These are phyloP conservation scores for Monosporascus sp. DNA, from an alignment of 2,329 filamentous ascomycete species.

Conservation along the genomic window DNA sequence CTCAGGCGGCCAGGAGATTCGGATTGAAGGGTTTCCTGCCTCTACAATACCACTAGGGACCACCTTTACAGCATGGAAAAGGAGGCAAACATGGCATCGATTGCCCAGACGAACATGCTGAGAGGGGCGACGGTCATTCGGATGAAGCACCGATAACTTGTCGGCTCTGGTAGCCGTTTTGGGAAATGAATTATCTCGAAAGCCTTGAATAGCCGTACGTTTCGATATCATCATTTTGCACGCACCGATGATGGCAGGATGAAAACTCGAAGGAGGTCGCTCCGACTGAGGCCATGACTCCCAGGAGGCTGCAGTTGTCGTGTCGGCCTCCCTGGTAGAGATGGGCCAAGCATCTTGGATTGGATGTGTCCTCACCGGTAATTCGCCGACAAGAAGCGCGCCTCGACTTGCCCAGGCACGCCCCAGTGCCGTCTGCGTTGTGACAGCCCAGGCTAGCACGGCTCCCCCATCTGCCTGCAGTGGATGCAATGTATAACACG, in stretches of 20 bases:
- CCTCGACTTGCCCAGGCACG: too few species aligned
- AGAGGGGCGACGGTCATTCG: too few species aligned
- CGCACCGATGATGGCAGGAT: background rate
- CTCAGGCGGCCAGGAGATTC: too few species aligned
- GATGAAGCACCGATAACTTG: background rate
- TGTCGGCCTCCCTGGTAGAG: background rate
- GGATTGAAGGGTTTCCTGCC: too few species aligned
- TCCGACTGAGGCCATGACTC: background rate
- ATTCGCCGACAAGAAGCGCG: too few species aligned
- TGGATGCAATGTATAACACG: too few species aligned
- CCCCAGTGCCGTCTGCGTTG: too few species aligned
- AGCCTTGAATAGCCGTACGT: background rate
- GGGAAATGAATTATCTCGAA: background rate
- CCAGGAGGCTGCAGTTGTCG: background rate
- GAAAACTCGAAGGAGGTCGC: background rate
- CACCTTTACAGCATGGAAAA: background rate
- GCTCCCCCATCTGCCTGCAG: too few species aligned
- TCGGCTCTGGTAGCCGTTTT: background rate
- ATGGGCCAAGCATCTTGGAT: background rate
- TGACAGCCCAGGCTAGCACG: too few species aligned
- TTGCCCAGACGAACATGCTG: background rate
- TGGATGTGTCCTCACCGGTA: background rate
- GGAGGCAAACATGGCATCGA: background rate
- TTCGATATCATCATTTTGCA: background rate
- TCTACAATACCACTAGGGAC: too few species aligned